Evolutionary conservation across 2,329 filamentous ascomycete species (phyloP), one percentile per base, ranked within the genome.

Genomic region (Phoma sp.): DNA sequence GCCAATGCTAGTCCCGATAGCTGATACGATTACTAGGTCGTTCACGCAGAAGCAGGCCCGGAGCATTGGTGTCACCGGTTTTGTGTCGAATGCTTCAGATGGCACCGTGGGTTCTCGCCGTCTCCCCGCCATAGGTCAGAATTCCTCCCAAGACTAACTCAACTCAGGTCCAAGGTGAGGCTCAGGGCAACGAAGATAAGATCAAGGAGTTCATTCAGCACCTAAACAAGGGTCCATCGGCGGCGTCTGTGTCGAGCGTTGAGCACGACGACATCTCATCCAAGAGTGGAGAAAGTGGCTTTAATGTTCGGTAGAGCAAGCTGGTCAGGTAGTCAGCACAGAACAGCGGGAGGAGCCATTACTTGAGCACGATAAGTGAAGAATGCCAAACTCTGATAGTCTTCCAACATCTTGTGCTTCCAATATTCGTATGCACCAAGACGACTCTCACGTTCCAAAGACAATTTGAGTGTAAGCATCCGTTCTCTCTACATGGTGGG

Each of bases 111-210:
- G 69, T 50, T 24, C 9, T 27, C 27, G 9, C 7, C 29, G 31
- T 32, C 12, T 6, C 24, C 17, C 17, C 17, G 17, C 17, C 10
- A 3, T 32, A 8, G 13, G 19, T 2, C 9, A 25, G 5, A 22
- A 9, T 4, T 10, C 12, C 10, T 15, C 6, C 44, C 37, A 15
- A 29, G 36, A 35, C 58, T 71, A 32, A 69, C 31, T 21, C 29
- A 25, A 2, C 10, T 4, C 62, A 96, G 91, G 93, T 98, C 41
- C 86, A 91, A 70, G 94, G 94, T 24, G 93, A 97, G 77, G 92
- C 88, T 5, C 94, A 98, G 73, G 93, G 92, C 27, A 81, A 84
- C 2, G 81, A 87, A 1, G 82, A 85, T 0, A 76, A 82, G 2
- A 73, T 98, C 24, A 76, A 86, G 47, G 84, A 86, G 51, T 89